phyloP scores from a whole-genome alignment of 768 basidiomycete species.

The Lactifluus rugatus region DNA sequence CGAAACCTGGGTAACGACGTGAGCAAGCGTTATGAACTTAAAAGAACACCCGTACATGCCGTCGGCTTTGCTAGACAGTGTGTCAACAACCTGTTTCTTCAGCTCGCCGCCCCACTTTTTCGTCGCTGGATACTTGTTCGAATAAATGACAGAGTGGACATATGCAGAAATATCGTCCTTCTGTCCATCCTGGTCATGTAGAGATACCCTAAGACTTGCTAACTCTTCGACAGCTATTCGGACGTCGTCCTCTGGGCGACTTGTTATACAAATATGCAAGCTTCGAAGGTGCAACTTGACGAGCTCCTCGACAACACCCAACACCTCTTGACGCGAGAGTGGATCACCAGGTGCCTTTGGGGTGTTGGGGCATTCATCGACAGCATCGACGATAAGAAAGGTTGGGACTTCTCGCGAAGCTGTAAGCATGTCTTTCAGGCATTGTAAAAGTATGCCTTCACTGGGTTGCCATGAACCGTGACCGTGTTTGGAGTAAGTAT shows the following conservation, averaged over 20 bases:
- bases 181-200: background rate
- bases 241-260: background rate
- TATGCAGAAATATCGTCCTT: background rate
- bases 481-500: background rate
- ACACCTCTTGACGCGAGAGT: background rate
- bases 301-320: background rate
- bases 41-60: background rate
- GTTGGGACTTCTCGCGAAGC: background rate
- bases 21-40: background rate
- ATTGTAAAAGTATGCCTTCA: background rate
- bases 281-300: background rate
- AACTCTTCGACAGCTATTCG: background rate
- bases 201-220: background rate
- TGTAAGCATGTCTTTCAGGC: background rate
- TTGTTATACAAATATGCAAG: background rate
- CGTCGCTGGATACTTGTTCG: conserved; percentile 24
- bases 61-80: background rate
- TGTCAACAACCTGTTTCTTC: background rate
- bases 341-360: background rate
- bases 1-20: background rate
- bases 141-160: background rate
- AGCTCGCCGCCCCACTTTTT: background rate
- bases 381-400: background rate
- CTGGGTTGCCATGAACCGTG: background rate
- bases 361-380: background rate